Evolutionary conservation across 345 rosid genomes (phyloP).

Genomic region (Boechera retrofracta): DNA sequence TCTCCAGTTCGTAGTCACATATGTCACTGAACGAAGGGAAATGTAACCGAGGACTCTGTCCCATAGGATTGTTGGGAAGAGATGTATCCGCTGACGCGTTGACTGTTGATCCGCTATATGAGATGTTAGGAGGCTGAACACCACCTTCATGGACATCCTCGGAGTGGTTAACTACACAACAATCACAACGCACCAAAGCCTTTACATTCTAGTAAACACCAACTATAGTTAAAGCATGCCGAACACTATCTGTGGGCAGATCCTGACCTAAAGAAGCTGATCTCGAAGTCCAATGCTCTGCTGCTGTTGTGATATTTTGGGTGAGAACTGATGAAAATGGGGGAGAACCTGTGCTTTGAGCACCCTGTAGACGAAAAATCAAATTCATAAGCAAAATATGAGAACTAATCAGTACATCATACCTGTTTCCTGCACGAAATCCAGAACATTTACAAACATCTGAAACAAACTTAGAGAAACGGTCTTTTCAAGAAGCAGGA

Average conservation of each 20-base stretch:
- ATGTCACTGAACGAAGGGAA: background rate
- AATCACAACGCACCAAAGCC: background rate
- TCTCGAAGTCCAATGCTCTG: slow-evolving; percentile 20
- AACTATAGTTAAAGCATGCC: background rate
- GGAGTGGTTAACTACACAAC: slow-evolving; percentile 10
- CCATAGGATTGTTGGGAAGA: slow-evolving; percentile 25
- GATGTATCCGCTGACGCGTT: background rate
- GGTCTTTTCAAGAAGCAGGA: background rate
- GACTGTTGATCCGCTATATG: background rate
- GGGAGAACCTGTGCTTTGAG: background rate
- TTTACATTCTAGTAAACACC: slow-evolving; percentile 5
- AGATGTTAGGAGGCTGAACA: slow-evolving; percentile 36
- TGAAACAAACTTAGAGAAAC: background rate
- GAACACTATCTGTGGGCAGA: background rate
- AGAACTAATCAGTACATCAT: background rate
- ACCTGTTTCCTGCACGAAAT: background rate
- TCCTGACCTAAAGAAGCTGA: slow-evolving; percentile 31
- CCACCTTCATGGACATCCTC: background rate
- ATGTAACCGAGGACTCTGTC: background rate
- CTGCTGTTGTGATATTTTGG: background rate
- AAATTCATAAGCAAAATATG: background rate
- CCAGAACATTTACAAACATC: background rate
- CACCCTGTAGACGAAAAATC: slow-evolving; percentile 22
- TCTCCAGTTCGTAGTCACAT: slow-evolving; percentile 33
- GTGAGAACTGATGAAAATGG: slow-evolving; percentile 1